phyloP scores from a whole-genome alignment of 345 rosid species.

The Citrus medica region DNA sequence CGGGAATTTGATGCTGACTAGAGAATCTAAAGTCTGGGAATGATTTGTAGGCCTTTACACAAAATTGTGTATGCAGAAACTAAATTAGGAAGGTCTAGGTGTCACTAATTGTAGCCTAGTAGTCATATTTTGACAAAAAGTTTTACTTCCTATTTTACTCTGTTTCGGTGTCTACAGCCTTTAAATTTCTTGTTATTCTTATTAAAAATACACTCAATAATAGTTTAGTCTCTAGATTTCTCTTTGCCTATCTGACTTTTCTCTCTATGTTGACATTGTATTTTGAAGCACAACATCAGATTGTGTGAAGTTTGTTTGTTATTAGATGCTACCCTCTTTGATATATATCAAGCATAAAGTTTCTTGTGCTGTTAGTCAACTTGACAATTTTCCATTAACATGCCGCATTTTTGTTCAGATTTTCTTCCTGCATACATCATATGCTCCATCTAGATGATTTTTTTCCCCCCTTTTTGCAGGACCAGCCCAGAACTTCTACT shows the following conservation, averaged over 20 bases:
- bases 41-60: not conserved
- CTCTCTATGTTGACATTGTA: not conserved
- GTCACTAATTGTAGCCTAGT: not conserved
- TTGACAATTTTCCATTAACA: not conserved
- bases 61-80: not conserved
- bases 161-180: not conserved
- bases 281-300: not conserved
- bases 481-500: conserved; percentile 90
- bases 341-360: not conserved
- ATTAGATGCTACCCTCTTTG: not conserved
- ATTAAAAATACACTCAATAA: not conserved
- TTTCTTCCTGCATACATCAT: not conserved
- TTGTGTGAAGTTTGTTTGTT: not conserved
- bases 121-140: not conserved
- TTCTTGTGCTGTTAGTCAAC: not conserved
- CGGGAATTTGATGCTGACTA: not conserved
- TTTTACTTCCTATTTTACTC: too few species aligned
- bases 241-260: not conserved
- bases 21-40: not conserved
- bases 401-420: not conserved
- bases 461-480: conserved; percentile 50
- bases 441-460: not conserved
- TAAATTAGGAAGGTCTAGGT: not conserved
- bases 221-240: not conserved
- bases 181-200: not conserved